Base-by-base conservation (phyloP, 1,139 yeast genomes). In the Diutina sp. region DNA sequence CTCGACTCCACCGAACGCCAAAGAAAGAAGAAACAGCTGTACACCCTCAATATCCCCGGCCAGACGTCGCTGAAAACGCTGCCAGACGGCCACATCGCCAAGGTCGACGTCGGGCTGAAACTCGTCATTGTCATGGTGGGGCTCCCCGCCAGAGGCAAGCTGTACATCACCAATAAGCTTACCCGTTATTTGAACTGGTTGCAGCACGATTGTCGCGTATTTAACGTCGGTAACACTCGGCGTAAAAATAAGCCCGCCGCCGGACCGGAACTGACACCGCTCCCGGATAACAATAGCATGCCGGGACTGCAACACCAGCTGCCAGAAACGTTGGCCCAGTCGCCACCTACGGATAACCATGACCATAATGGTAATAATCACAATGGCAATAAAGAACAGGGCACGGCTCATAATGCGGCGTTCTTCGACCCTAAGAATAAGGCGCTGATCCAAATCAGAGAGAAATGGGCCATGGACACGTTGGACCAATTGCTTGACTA, bases 381-480 rank as follows among this genome's bases (percentile, higher is more conserved):
- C 25, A 21, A 21, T 21, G 25, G 25, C 41, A 21, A 18, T 18
- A 16, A 16, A 9, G 6, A 44, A 6, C 41, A 21, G 29, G 18
- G 16, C 11, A 46, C 50, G 16, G 12, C 35, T 16, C 96, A 90
- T 62, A 80, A 81, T 58, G 97, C 98, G 0, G 85, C 80, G 59
- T 93, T 93, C 67, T 93, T 93, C 72, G 81, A 87, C 51, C 97
- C 98, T 0, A 84, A 82, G 59, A 90, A 93, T 66, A 71, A 76
- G 54, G 74, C 80, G 44, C 83, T 87, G 30, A 83, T 83, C 14
- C 74, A 78, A 35, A 73, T 90, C 56, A 79, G 98, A 60, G 98
- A 93, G 63, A 82, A 86, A 67, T 91, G 98, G 97, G 99, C 99
- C 0, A 85, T 87, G 84, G 97, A 91, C 62, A 93, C 98, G 0